These are phyloP conservation scores for Phialemonium atrogriseum DNA, from an alignment of 2,329 filamentous ascomycete genomes.

Conservation along the genomic window DNA sequence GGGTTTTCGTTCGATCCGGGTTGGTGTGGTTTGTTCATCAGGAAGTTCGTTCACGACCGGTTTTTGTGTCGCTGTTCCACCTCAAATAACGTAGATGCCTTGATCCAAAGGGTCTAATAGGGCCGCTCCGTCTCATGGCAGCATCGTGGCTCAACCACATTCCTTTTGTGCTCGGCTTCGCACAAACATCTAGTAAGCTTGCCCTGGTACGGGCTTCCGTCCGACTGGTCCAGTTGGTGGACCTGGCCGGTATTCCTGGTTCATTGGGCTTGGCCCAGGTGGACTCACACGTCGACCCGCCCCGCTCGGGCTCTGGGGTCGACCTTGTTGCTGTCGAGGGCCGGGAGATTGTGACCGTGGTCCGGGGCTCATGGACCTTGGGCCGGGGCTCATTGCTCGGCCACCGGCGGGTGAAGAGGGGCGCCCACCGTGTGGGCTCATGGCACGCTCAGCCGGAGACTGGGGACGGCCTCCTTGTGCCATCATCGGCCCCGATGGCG, in stretches of 20 bases:
- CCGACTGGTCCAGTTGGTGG: conserved; percentile 33
- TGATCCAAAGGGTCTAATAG: too few species aligned
- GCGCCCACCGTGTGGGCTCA: conserved; percentile 18
- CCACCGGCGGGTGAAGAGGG: conserved; percentile 26
- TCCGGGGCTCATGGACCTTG: conserved; percentile 23
- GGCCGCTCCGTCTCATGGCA: too few species aligned
- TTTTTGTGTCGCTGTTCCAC: too few species aligned
- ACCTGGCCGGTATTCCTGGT: conserved; percentile 19
- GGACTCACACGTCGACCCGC: conserved; percentile 32
- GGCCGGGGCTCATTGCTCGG: conserved; percentile 21
- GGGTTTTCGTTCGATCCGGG: too few species aligned
- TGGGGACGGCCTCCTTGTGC: conserved; percentile 27
- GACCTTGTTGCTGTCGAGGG: conserved; percentile 23
- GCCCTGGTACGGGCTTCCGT: conserved; percentile 49
- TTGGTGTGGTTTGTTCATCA: too few species aligned
- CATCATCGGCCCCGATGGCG: conserved; percentile 23
- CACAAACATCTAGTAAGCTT: conserved; percentile 38
- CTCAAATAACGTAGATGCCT: too few species aligned
- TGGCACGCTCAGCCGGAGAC: conserved; percentile 29
- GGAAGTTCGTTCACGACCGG: too few species aligned
- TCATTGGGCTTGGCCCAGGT: conserved; percentile 38
- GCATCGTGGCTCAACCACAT: too few species aligned
- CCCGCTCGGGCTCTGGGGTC: conserved; percentile 33
- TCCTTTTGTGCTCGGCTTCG: too few species aligned
- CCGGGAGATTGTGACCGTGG: conserved; percentile 38